Conservation (phyloP, 225 moss, liverwort and hornwort species). For the Sphagnum contortum region DNA sequence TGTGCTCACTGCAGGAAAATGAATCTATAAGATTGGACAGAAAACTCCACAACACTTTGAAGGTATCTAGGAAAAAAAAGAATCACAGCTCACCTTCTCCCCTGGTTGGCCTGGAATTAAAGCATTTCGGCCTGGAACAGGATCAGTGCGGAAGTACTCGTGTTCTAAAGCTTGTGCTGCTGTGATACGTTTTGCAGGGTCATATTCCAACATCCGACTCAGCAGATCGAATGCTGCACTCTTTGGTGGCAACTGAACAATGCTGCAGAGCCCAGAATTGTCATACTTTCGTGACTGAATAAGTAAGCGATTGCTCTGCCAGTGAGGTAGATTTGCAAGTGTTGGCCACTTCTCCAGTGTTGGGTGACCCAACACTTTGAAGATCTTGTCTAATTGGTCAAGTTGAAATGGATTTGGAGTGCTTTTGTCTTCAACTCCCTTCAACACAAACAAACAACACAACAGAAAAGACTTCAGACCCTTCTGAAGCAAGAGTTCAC, state of each 20-base stretch:
- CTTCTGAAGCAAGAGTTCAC: too few species aligned
- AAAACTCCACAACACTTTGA: too few species aligned
- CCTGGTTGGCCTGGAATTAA: slow-evolving; percentile 66
- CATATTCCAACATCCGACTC: slow-evolving; percentile 90
- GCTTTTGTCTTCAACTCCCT: slow-evolving; percentile 96
- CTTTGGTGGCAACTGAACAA: slow-evolving; percentile 68
- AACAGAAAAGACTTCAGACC: too few species aligned
- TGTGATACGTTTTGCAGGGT: slow-evolving; percentile 86
- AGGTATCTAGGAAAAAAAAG: too few species aligned
- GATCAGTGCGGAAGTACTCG: slow-evolving; percentile 89
- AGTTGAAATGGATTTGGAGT: slow-evolving; percentile 84
- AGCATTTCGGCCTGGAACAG: slow-evolving; percentile 89
- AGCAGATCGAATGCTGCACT: slow-evolving; percentile 82
- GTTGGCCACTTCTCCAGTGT: slow-evolving; percentile 93
- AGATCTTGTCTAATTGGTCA: slow-evolving; percentile 97
- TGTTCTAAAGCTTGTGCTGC: slow-evolving; percentile 97
- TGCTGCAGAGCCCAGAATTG: slow-evolving; percentile 68
- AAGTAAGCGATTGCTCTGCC: slow-evolving; percentile 55
- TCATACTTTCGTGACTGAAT: slow-evolving; percentile 91
- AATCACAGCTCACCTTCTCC: slow-evolving; percentile 39
- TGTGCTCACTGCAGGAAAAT: too few species aligned
- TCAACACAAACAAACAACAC: neutral
- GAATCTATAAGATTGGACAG: too few species aligned
- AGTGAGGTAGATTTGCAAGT: slow-evolving; percentile 71
- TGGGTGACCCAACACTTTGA: slow-evolving; percentile 91